Conservation (phyloP, 2,329 filamentous ascomycete species). For the Phialophora expanda region DNA sequence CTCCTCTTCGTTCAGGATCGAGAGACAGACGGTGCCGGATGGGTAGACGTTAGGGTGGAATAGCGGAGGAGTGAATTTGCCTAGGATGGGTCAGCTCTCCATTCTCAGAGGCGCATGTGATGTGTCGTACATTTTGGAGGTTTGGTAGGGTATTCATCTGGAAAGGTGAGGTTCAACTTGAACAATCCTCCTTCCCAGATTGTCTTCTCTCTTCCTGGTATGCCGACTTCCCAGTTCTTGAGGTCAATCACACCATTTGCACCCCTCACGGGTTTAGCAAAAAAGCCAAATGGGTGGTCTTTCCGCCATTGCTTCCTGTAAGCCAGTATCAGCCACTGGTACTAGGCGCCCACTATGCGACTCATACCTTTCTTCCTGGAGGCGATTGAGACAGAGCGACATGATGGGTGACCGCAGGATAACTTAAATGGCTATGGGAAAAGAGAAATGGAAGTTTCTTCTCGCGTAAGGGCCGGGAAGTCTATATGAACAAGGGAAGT, state of each 20-base stretch:
- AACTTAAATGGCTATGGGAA: not conserved
- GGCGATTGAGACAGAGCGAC: constrained; percentile 85
- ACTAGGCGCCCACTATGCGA: constrained; percentile 39
- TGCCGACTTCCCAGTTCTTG: constrained; percentile 94
- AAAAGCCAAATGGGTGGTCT: constrained; percentile 98
- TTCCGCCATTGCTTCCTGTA: constrained; percentile 91
- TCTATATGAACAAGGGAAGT: not conserved
- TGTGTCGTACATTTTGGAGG: constrained; percentile 85
- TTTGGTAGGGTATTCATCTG: constrained; percentile 98
- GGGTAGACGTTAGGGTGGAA: constrained; percentile 99
- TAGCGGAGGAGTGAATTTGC: constrained; percentile 93
- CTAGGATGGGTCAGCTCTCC: constrained; percentile 53
- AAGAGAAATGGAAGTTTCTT: not conserved
- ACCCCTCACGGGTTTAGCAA: constrained; percentile 83
- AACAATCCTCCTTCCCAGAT: constrained; percentile 98
- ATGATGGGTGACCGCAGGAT: constrained; percentile 54
- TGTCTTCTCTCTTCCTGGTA: constrained; percentile 95
- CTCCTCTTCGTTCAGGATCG: constrained; percentile 97
- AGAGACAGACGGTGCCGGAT: constrained; percentile 94
- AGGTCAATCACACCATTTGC: constrained; percentile 78
- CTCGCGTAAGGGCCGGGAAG: not conserved
- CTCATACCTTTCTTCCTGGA: constrained; percentile 81
- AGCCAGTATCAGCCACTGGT: constrained; percentile 27
- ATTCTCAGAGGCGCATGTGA: constrained; percentile 1
- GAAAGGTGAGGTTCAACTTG: constrained; percentile 90